Conservation (phyloP, 1,284 basidiomycete species). For the Kwoniella shivajii region DNA sequence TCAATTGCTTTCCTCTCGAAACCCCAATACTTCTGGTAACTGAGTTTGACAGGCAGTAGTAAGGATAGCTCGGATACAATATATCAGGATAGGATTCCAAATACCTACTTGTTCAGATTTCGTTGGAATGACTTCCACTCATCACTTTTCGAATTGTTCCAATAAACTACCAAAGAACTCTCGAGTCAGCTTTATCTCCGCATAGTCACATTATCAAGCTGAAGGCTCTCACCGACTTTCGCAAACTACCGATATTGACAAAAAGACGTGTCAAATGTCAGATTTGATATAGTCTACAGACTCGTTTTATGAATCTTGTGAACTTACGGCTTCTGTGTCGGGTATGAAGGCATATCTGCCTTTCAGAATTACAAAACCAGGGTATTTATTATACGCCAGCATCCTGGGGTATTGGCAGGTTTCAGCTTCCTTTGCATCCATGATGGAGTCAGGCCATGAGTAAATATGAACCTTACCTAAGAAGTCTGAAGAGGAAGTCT, state of each 20-base stretch:
- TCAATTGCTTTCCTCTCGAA: neutral
- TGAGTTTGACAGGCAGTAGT: neutral
- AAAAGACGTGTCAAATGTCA: neutral
- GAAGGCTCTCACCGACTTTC: neutral
- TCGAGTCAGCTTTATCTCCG: neutral
- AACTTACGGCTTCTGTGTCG: conserved; percentile 8
- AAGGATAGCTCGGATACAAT: neutral
- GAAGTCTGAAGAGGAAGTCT: neutral
- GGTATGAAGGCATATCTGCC: neutral
- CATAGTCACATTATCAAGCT: neutral
- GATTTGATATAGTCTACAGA: neutral
- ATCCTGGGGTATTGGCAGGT: neutral
- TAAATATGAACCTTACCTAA: neutral
- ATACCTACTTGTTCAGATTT: conserved; percentile 13
- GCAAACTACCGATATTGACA: neutral
- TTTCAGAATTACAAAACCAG: neutral
- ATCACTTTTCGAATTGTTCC: neutral
- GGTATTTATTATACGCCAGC: neutral
- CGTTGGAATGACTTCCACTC: conserved; percentile 9
- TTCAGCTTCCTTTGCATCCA: too few species aligned
- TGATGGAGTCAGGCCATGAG: too few species aligned
- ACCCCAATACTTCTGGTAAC: neutral
- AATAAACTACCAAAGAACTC: conserved; percentile 1
- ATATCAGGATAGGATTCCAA: neutral
- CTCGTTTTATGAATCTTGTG: too few species aligned